Base-by-base conservation (phyloP, 129 eudicot species). In the Escallonia herrerae region DNA sequence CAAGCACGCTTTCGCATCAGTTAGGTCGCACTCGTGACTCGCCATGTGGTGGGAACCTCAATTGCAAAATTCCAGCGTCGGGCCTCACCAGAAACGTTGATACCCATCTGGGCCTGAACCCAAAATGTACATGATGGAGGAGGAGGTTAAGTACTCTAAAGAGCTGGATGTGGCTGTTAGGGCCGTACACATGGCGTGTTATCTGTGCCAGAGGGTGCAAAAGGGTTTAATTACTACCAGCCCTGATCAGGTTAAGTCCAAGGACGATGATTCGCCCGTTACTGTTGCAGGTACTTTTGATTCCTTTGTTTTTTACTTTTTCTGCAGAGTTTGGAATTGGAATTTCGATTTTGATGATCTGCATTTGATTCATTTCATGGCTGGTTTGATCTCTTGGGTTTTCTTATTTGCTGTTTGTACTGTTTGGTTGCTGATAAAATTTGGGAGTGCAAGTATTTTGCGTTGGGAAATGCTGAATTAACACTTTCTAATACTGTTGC, bases 181-280 rank as follows among this genome's bases (percentile, higher is more conserved):
- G 66, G 85, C 83, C n/a, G 98, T 91, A 14, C 98, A 87, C 63
- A 60, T 87, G 87, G 98, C 89, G 1, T 91, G 84, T 58, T 56
- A 65, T 66, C 74, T 88, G 4, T 91, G 98, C 51, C 87, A 77
- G 50, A 85, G 73, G 65, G 79, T 91, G 53, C 98, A 91, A 63
- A 78, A 61, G 62, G 78, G 77, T 44, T 76, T 90, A 77, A 14
- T 87, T 73, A 74, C 84, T 61, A 49, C 89, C 2, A 74, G 33
- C 68, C 57, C 69, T 49, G 72, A 83, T 69, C 95, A 85, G 52
- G 83, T 91, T n/a, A 63, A 74, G 62, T 87, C 96, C 61, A 91
- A 91, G 71, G 84, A 81, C 38, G 96, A 91, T 58, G 89, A 91
- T 81, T 87, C 97, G 11, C 96, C 86, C 59, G 97, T 91, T 45